Evolutionary conservation across 768 basidiomycete genomes (phyloP), one percentile per base, ranked within the genome.

Genomic region (Mycena albidolilacea): DNA sequence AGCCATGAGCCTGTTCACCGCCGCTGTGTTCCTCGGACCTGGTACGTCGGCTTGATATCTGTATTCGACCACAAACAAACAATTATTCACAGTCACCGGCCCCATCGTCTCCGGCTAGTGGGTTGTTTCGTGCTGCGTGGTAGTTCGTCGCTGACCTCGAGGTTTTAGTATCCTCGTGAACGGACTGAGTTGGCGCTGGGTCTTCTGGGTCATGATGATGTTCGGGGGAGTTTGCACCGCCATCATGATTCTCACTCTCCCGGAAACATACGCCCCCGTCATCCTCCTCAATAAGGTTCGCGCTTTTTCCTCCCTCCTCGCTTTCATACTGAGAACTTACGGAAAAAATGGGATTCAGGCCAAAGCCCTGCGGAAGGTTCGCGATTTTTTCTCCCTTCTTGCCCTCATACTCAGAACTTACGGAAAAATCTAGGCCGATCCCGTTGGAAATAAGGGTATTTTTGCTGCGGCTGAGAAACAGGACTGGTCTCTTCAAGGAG

Each of bases 171-270:
- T 92, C 73, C 80, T 88, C 6, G 80, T 87, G 61, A 87, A 84
- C 73, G 59, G 75, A 19, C 78, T 86, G 12, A 86, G 84, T 5
- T 94, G 92, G 91, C 77, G 90, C 76, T 92, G 90, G 89, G 84
- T 92, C 0, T 93, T 90, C 82, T 92, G 91, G 90, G 86, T 92
- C 69, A 90, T 89, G 88, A 88, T 91, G 85, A 88, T 91, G 14
- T 90, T 91, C 71, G 88, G 90, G 0, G 88, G 86, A 0, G 76
- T 79, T 5, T 90, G 90, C 77, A 88, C 87, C 5, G 10, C 85
- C 14, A 71, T 89, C 62, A 81, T 84, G 41, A 66, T 88, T 19
- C 64, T 89, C 39, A 77, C 87, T 69, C 81, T 92, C 0, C 91
- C 91, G 0, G 93, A 95, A 81, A 93, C 93, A 8, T 93, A 90